A percentile compares a stretch with the other conserved stretches of the same genome.
Conservation (phyloP, 345 rosid species). For the Eucalyptus tenuipes region DNA sequence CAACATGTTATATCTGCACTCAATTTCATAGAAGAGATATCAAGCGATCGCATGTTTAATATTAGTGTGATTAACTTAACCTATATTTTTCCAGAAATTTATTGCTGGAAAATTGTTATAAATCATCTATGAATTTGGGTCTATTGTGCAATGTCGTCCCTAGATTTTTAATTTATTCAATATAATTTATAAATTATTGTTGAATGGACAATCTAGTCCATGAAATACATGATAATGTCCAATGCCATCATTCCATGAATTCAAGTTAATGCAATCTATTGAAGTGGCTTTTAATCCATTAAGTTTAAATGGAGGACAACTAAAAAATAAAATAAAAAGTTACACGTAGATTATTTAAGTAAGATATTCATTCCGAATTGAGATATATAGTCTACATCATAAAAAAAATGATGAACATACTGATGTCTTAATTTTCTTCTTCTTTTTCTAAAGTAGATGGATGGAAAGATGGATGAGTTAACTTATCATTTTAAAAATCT, state of each 20-base stretch:
- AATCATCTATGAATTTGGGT: no score
- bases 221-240: background rate
- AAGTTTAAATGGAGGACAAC: background rate
- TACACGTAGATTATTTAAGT: background rate
- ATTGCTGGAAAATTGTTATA: no score
- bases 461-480: background rate
- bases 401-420: background rate
- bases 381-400: background rate
- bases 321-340: background rate
- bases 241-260: background rate
- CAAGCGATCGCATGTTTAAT: no score
- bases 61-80: no score
- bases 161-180: no score
- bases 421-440: background rate
- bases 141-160: rapidly evolving
- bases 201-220: background rate
- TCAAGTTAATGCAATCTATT: background rate
- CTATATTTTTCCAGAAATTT: no score
- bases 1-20: no score
- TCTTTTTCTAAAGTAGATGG: background rate
- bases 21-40: no score
- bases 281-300: background rate
- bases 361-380: background rate
- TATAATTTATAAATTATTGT: no score
- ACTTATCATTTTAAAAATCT: background rate